Evolutionary conservation across 106 monocot species (phyloP), one percentile per base, ranked within the genome.

Genomic region (Acanthochlamys bracteata): DNA sequence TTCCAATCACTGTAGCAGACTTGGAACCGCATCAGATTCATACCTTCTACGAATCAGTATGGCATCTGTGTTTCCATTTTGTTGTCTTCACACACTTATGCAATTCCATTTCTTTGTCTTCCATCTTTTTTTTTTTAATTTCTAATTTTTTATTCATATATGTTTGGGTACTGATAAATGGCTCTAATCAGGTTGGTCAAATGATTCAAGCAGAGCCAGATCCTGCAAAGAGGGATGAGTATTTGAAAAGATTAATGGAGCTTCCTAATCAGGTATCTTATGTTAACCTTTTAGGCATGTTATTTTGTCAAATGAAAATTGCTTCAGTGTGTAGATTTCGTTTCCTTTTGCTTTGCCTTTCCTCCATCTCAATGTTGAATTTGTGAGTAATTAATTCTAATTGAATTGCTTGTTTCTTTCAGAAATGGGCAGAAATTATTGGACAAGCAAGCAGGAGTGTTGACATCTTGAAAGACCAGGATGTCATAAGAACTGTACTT

Each of bases 381-480:
- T 6, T 33, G 6, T 33, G 33, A 33, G 33, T 49, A 49, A 43
- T 49, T 20, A 1, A 55, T 21, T 60, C 3, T 11, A 9, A 7
- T 60, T 60, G 13, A 43, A 20, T 21, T 46, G 1, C 45, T 71
- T 77, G 12, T 40, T n/a, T 69, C 4, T 24, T 69, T 25, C 58
- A 98, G 96, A 91, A 85, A 85, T 98, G 96, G 96, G 88, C 81
- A 16, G 96, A 98, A 74, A 98, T 98, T 46, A 98, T 98, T 79
- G 88, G 88, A 20, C 89, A 99, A 60, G 98, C 98, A 25, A 83
- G 92, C 43, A 68, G 66, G 53, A 88, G 89, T 75, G 90, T 99
- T 81, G 92, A 92, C 57, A 67, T 99, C 41, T 64, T 99, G 77
- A 99, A 99, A 73, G 82, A 92, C 72, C 92, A 78, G 51, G 89